phyloP scores from a whole-genome alignment of 306 rosid species.

The Lagenaria siceraria region DNA sequence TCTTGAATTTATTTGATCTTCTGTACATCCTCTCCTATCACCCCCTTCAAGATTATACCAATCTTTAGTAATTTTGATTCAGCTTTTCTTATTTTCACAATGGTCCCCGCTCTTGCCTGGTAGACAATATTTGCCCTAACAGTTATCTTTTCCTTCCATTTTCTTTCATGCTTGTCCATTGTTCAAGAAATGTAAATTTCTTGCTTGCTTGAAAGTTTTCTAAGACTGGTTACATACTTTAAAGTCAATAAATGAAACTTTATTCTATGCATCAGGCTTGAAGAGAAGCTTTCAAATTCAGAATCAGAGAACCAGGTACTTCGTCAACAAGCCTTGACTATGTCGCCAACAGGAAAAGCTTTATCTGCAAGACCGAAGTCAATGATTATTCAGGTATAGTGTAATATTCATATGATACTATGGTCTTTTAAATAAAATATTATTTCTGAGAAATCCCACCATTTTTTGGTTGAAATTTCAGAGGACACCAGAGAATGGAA shows the following conservation, averaged over 20 bases:
- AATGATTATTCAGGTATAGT: conserved; percentile 71
- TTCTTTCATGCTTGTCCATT: background rate
- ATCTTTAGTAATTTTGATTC: background rate
- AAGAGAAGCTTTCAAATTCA: conserved; percentile 86
- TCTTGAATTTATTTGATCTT: background rate
- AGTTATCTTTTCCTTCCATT: background rate
- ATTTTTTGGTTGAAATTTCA: conserved; percentile 28
- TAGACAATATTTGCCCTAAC: background rate
- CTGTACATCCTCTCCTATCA: background rate
- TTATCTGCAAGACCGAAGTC: conserved; percentile 71
- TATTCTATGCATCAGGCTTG: conserved; percentile 51
- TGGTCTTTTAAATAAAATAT: conserved; percentile 5
- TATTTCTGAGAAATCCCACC: background rate
- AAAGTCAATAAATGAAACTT: background rate
- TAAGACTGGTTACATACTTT: background rate
- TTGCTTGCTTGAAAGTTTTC: background rate
- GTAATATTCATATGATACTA: conserved; percentile 8
- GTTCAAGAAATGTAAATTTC: background rate
- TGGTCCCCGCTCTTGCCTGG: background rate
- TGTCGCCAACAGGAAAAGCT: conserved; percentile 81
- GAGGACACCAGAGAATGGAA: conserved; percentile 96
- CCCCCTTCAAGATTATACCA: background rate
- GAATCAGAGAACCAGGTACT: conserved; percentile 99
- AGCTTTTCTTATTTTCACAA: background rate
- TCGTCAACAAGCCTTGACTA: conserved; percentile 97